phyloP scores from a whole-genome alignment of 257 asterid genomes.

The Salvia rosmarinus region DNA sequence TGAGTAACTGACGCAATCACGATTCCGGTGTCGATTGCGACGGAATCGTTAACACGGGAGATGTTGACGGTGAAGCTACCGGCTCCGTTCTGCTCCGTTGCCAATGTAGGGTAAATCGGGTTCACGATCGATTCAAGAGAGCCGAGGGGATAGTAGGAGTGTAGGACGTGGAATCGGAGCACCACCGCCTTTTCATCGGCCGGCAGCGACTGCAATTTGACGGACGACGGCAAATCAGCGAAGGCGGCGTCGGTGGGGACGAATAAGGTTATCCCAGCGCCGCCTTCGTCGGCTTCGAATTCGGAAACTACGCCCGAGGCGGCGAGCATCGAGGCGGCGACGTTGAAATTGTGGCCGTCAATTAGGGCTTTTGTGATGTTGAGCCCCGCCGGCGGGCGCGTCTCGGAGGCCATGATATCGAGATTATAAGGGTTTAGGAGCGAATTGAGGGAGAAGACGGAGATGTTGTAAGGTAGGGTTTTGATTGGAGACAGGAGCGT shows the following conservation, averaged over 20 bases:
- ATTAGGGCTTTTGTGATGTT: constrained; percentile 75
- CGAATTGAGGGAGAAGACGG: constrained; percentile 56
- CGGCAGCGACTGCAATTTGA: constrained; percentile 65
- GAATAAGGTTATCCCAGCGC: constrained; percentile 86
- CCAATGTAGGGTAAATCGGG: constrained; percentile 86
- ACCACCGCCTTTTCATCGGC: constrained; percentile 77
- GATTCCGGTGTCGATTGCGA: constrained; percentile 74
- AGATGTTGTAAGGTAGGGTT: constrained; percentile 62
- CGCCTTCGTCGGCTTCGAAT: constrained; percentile 72
- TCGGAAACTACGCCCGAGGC: constrained; percentile 86
- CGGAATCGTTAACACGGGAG: constrained; percentile 72
- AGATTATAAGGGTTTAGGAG: constrained; percentile 60
- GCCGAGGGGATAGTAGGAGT: constrained; percentile 81
- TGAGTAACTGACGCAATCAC: constrained; percentile 77
- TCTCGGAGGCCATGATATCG: constrained; percentile 81
- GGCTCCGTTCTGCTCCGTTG: constrained; percentile 79
- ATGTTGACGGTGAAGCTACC: constrained; percentile 79
- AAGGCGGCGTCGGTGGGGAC: constrained; percentile 84
- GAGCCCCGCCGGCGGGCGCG: constrained; percentile 75
- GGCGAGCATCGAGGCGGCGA: constrained; percentile 80
- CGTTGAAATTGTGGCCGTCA: constrained; percentile 83
- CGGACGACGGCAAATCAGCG: constrained; percentile 64
- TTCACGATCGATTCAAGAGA: constrained; percentile 77
- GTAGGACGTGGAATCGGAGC: constrained; percentile 75
- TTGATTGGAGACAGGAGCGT: constrained; percentile 52